A percentile compares a stretch with the other conserved stretches of the same genome.
Evolutionary conservation across 768 basidiomycete genomes (phyloP).

Genomic region (Tephrocybe rancida): DNA sequence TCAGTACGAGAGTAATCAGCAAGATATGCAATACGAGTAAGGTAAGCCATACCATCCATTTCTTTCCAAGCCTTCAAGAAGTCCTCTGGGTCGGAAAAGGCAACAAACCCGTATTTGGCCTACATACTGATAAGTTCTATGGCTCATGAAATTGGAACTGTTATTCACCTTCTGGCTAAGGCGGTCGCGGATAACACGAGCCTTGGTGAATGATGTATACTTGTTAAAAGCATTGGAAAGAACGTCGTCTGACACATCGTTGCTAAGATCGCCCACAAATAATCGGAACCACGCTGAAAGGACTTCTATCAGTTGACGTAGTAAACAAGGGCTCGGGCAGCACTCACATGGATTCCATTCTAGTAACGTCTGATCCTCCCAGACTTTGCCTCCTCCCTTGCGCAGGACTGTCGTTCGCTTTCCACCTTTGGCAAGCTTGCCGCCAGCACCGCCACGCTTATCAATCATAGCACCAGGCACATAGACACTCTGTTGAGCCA

Average conservation of each 20-base stretch:
- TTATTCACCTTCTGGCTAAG: conserved; percentile 83
- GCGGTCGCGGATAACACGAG: conserved; percentile 92
- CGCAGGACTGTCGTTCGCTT: conserved; percentile 93
- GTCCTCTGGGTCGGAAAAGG: conserved; percentile 98
- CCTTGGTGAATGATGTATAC: conserved; percentile 93
- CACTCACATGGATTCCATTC: conserved; percentile 96
- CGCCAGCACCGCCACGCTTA: conserved; percentile 83
- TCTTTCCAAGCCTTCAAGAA: conserved; percentile 99
- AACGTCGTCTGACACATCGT: conserved; percentile 96
- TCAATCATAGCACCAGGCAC: conserved; percentile 91
- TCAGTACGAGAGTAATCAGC: conserved; percentile 6
- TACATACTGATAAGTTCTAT: conserved; percentile 27
- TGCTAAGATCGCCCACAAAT: conserved; percentile 97
- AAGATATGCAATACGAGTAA: not conserved
- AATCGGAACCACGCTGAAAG: conserved; percentile 90
- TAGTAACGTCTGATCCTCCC: conserved; percentile 96
- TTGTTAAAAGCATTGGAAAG: conserved; percentile 91
- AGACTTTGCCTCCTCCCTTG: conserved; percentile 94
- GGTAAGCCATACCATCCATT: conserved; percentile 81
- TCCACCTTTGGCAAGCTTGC: conserved; percentile 85
- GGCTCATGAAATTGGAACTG: not conserved
- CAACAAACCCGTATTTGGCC: conserved; percentile 98
- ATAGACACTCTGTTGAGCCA: conserved; percentile 91
- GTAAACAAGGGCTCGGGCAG: not conserved
- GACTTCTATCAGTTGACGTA: conserved; percentile 14